Percentiles rank a stretch among this genome's conserved stretches.
Evolutionary conservation across 1,284 basidiomycete species (phyloP).

Genomic region (Irpex sp.): DNA sequence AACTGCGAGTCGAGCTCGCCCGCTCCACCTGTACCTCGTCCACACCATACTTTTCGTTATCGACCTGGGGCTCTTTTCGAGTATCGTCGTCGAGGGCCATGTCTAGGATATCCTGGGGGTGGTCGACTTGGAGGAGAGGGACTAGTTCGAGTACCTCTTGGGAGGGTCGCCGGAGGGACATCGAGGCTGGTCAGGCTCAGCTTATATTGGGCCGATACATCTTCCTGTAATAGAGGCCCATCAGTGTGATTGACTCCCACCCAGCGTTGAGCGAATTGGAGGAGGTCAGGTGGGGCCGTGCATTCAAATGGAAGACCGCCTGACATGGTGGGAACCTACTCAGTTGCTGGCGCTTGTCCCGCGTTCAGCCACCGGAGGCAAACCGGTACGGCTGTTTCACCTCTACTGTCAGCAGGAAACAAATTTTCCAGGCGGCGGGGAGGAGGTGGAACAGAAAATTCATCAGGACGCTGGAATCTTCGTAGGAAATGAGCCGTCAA

Average conservation of each 20-base stretch:
- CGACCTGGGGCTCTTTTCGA: background rate
- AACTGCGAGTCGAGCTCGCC: slow-evolving; percentile 10
- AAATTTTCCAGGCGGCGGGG: no score
- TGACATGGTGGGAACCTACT: background rate
- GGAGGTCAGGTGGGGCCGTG: background rate
- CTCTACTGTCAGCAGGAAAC: no score
- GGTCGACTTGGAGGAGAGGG: slow-evolving; percentile 5
- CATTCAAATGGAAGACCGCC: background rate
- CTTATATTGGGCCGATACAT: background rate
- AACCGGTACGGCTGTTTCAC: no score
- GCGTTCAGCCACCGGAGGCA: no score
- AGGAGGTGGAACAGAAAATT: no score
- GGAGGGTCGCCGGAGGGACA: background rate
- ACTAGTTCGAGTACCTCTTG: slow-evolving; percentile 11
- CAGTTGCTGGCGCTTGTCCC: no score
- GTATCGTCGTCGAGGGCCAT: background rate
- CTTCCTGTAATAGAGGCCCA: background rate
- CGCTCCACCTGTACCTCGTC: slow-evolving; percentile 1
- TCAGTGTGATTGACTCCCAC: background rate
- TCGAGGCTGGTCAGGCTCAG: background rate
- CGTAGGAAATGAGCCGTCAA: no score
- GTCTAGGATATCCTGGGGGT: slow-evolving; percentile 2
- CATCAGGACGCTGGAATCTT: no score
- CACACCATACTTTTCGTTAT: slow-evolving; percentile 11
- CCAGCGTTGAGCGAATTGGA: background rate